A percentile compares a stretch with the other conserved stretches of the same genome.
phyloP scores from a whole-genome alignment of 1,284 basidiomycete species.

The Boletus semigastroideus region DNA sequence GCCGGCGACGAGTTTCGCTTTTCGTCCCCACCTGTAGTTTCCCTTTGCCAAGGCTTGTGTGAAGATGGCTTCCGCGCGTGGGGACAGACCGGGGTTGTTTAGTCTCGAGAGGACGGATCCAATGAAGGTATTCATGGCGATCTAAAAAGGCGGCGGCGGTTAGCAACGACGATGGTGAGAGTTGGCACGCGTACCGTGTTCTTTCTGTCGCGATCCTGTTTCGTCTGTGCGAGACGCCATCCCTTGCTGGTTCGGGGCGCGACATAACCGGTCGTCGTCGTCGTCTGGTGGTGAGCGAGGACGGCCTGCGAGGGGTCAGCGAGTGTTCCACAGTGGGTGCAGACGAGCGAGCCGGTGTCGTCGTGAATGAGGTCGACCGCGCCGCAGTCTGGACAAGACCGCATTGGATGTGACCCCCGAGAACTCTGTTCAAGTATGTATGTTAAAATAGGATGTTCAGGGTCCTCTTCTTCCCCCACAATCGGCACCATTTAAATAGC shows the following conservation, averaged over 20 bases:
- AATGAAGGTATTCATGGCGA: slow-evolving; percentile 61
- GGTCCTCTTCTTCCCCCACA: background rate
- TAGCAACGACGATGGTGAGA: background rate
- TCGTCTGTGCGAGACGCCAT: slow-evolving; percentile 61
- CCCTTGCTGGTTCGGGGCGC: slow-evolving; percentile 40
- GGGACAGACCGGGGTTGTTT: slow-evolving; percentile 51
- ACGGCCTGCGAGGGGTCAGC: slow-evolving; percentile 57
- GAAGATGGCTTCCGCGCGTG: slow-evolving; percentile 64
- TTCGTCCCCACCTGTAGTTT: slow-evolving; percentile 65
- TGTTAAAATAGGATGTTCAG: background rate
- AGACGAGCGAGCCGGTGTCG: slow-evolving; percentile 59
- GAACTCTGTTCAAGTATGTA: slow-evolving; percentile 20
- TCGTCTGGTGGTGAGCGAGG: slow-evolving; percentile 46
- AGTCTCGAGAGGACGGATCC: slow-evolving; percentile 54
- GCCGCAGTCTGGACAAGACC: slow-evolving; percentile 50
- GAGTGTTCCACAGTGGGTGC: slow-evolving; percentile 64
- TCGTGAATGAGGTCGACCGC: slow-evolving; percentile 53
- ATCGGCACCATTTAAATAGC: slow-evolving; percentile 25
- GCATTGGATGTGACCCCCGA: slow-evolving; percentile 28
- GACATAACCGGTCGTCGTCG: slow-evolving; percentile 29
- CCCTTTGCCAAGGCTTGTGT: slow-evolving; percentile 58
- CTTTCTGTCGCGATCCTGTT: slow-evolving; percentile 56
- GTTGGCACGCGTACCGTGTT: slow-evolving; percentile 47
- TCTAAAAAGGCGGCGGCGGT: slow-evolving; percentile 41
- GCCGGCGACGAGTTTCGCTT: slow-evolving; percentile 62